Conservation (phyloP, 1,139 yeast genomes). For the Candida anutae region DNA sequence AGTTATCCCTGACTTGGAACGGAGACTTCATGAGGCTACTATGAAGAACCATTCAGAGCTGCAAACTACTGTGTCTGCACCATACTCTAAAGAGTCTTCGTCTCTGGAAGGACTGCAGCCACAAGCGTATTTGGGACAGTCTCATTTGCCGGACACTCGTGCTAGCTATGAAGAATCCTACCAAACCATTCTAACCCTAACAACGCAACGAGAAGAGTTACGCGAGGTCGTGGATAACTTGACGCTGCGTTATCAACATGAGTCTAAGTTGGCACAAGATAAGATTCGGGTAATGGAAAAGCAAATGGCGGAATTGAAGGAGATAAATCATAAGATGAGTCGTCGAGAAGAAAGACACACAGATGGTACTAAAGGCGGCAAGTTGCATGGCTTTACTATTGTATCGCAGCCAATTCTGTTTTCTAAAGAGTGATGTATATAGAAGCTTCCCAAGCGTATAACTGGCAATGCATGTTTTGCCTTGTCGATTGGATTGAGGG, state of each 20-base stretch:
- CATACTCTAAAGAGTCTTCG: too few relatives aligned
- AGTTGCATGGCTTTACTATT: conserved; percentile 34
- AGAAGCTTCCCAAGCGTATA: too few relatives aligned
- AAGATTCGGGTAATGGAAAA: conserved; percentile 33
- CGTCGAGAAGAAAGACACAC: conserved; percentile 15
- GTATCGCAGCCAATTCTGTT: conserved; percentile 31
- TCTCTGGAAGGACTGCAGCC: conserved; percentile 2
- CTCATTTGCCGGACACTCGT: conserved; percentile 6
- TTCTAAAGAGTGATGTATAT: conserved; percentile 23
- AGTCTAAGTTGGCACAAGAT: conserved; percentile 34
- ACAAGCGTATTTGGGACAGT: conserved; percentile 10
- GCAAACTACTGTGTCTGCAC: too few relatives aligned
- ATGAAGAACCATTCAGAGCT: too few relatives aligned
- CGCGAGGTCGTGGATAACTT: conserved; percentile 44
- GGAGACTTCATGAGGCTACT: conserved; percentile 8
- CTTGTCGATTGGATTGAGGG: too few relatives aligned
- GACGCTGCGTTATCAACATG: conserved; percentile 28
- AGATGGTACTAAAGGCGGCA: conserved; percentile 23
- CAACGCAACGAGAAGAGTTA: conserved; percentile 50
- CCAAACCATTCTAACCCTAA: conserved; percentile 30
- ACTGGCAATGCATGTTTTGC: too few relatives aligned
- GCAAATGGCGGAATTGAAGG: conserved; percentile 27
- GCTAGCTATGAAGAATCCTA: conserved; percentile 14
- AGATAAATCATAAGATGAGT: conserved; percentile 29
- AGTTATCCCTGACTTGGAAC: conserved; percentile 37